Evolutionary conservation across 163 green algal genomes (phyloP).

Genomic region (Trebouxia gelatinosa): DNA sequence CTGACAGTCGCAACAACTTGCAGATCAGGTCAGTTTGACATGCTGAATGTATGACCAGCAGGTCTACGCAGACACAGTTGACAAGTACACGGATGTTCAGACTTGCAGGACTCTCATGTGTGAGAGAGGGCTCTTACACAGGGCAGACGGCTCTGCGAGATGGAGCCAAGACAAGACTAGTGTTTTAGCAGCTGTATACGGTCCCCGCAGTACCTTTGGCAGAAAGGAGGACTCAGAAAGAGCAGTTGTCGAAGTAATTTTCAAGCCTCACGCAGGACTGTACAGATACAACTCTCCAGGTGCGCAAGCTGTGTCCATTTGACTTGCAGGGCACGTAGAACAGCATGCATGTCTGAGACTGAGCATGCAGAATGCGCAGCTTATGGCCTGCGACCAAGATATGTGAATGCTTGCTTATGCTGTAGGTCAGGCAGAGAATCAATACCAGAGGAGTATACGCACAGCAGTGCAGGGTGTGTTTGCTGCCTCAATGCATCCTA

Average conservation of each 20-base stretch:
- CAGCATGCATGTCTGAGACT: too few relatives aligned
- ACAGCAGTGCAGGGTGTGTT: conserved; percentile 50
- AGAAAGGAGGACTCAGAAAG: conserved; percentile 62
- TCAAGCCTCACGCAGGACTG: conserved; percentile 50
- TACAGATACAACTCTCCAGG: conserved; percentile 15
- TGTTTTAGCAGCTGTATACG: conserved; percentile 70
- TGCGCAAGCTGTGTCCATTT: neutral
- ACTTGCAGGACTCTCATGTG: conserved; percentile 36
- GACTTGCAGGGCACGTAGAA: neutral
- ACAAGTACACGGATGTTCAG: too few relatives aligned
- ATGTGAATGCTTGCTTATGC: neutral
- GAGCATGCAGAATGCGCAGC: too few relatives aligned
- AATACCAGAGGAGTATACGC: conserved; percentile 49
- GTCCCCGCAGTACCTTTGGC: conserved; percentile 44
- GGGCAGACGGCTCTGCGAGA: conserved; percentile 68
- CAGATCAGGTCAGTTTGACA: conserved; percentile 21
- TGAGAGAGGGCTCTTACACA: conserved; percentile 54
- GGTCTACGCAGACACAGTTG: neutral
- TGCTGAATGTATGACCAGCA: too few relatives aligned
- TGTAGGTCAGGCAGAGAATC: neutral
- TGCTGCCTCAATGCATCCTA: conserved; percentile 46
- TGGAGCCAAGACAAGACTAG: conserved; percentile 65
- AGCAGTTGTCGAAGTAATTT: conserved; percentile 62
- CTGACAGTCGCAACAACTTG: neutral
- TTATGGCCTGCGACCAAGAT: too few relatives aligned